Evolutionary conservation across 2,329 filamentous ascomycete species (phyloP).

Genomic region (Phoma sp.): DNA sequence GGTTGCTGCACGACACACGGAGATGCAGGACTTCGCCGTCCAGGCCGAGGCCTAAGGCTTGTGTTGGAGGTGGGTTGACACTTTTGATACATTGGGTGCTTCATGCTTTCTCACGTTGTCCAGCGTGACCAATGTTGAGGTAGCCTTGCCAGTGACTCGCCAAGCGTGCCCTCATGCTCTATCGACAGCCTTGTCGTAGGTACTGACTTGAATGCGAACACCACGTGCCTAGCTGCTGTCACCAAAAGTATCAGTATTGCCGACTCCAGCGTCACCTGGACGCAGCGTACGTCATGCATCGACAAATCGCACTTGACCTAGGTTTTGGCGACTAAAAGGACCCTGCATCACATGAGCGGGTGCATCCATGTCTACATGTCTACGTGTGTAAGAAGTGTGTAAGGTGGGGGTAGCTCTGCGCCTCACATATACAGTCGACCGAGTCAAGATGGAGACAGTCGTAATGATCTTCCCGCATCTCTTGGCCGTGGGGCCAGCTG

Average conservation of each 20-base stretch:
- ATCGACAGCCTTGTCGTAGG: background rate
- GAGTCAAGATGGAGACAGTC: background rate
- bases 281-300: constrained; percentile 1
- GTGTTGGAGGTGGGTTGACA: background rate
- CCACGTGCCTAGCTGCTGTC: background rate
- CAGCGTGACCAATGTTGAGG: too few species aligned
- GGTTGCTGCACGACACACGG: background rate
- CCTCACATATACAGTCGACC: background rate
- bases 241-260: background rate
- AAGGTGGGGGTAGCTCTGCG: constrained; percentile 2
- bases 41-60: background rate
- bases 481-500: constrained; percentile 1
- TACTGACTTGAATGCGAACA: background rate
- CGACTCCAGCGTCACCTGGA: constrained; percentile 4
- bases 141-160: background rate
- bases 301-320: constrained; percentile 3
- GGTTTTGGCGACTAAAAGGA: constrained; percentile 13
- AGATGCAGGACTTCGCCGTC: background rate
- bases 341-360: constrained; percentile 22
- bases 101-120: background rate
- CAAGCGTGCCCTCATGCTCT: background rate
- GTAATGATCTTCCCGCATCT: background rate
- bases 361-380: constrained; percentile 2
- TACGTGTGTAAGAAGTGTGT: background rate
- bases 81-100: background rate